phyloP scores from a whole-genome alignment of 805 yeast species.

The Ogataea degrootiae region DNA sequence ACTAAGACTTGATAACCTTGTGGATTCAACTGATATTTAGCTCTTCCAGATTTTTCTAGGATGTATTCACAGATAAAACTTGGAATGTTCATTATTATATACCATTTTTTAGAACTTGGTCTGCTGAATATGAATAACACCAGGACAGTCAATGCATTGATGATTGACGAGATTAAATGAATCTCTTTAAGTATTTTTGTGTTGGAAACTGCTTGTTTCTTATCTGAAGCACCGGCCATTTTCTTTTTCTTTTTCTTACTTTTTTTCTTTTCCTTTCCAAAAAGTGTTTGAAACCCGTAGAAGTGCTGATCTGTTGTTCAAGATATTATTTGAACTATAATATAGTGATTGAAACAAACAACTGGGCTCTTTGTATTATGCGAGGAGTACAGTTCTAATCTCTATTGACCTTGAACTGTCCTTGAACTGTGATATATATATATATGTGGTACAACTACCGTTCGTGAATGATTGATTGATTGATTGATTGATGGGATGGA shows the following conservation, averaged over 20 bases:
- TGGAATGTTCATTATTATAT: slow-evolving; percentile 38
- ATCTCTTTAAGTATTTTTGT: slow-evolving; percentile 27
- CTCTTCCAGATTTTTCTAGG: slow-evolving; percentile 60
- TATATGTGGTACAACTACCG: too few species aligned
- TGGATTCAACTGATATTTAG: slow-evolving; percentile 35
- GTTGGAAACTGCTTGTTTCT: slow-evolving; percentile 32
- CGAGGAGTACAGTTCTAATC: too few species aligned
- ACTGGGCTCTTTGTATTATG: too few species aligned
- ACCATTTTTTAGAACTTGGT: slow-evolving; percentile 42
- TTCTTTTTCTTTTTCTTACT: not conserved
- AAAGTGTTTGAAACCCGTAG: too few species aligned
- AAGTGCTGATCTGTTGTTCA: too few species aligned
- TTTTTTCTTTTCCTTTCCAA: not conserved
- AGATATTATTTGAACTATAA: too few species aligned
- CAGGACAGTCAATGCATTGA: slow-evolving; percentile 38
- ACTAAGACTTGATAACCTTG: slow-evolving; percentile 39
- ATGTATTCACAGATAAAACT: slow-evolving; percentile 41
- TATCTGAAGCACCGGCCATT: slow-evolving; percentile 37
- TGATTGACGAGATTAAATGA: slow-evolving; percentile 30
- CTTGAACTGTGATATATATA: too few species aligned
- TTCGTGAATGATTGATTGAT: too few species aligned
- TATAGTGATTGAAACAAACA: too few species aligned
- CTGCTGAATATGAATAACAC: slow-evolving; percentile 36
- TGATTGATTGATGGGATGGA: too few species aligned
- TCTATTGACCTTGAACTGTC: too few species aligned